Evolutionary conservation across 805 yeast species (phyloP).

Genomic region (Yamadazyma akitaensis): DNA sequence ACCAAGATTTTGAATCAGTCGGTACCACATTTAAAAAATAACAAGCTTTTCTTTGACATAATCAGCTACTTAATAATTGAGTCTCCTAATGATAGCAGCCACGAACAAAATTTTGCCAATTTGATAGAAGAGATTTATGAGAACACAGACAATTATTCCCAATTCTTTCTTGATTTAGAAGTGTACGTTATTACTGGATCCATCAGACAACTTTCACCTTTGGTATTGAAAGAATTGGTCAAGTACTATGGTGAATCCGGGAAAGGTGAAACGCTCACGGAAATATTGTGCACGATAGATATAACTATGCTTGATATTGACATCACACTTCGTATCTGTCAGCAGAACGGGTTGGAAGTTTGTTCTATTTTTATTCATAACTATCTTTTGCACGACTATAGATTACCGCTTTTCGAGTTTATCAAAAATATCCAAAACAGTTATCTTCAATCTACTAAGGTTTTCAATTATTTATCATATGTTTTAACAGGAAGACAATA

Average conservation of each 20-base stretch:
- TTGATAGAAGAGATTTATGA: slow-evolving; percentile 22
- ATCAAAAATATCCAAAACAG: slow-evolving; percentile 32
- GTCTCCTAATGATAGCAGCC: not conserved
- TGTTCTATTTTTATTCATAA: slow-evolving; percentile 72
- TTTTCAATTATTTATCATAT: slow-evolving; percentile 57
- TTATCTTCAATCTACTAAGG: slow-evolving; percentile 10
- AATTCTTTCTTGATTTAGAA: slow-evolving; percentile 54
- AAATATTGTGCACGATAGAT: slow-evolving; percentile 67
- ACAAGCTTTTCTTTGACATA: slow-evolving; percentile 8
- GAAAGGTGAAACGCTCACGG: slow-evolving; percentile 54
- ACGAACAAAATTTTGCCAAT: not conserved
- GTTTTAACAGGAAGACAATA: slow-evolving; percentile 74
- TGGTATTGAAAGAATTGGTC: slow-evolving; percentile 60
- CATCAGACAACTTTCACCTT: slow-evolving; percentile 56
- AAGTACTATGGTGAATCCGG: slow-evolving; percentile 39
- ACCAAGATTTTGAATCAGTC: slow-evolving; percentile 55
- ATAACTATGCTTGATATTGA: slow-evolving; percentile 72
- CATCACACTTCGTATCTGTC: slow-evolving; percentile 62
- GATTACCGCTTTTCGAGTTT: slow-evolving; percentile 70
- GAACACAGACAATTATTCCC: slow-evolving; percentile 17
- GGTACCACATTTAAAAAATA: slow-evolving; percentile 36
- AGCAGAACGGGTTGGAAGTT: slow-evolving; percentile 53
- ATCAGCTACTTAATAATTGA: slow-evolving; percentile 1
- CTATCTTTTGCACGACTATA: slow-evolving; percentile 61
- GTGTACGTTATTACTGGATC: slow-evolving; percentile 46